A percentile compares a stretch with the other conserved stretches of the same genome.
Evolutionary conservation across 441 rosid species (phyloP).

Genomic region (Brassica hybrid): DNA sequence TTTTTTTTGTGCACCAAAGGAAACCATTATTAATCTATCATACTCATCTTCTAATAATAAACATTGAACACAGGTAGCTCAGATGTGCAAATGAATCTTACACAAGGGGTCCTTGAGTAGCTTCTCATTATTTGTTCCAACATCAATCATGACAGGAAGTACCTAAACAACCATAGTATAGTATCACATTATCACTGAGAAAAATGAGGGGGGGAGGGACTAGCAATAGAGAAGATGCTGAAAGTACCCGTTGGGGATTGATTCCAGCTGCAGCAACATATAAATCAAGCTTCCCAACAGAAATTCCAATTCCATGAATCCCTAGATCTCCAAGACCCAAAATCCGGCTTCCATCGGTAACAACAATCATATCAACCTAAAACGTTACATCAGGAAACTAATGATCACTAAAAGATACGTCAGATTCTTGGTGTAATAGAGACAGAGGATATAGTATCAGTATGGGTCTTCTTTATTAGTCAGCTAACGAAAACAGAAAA

Average conservation of each 20-base stretch:
- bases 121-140: conserved; percentile 97
- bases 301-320: conserved; percentile 96
- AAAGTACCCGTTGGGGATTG: conserved; percentile 92
- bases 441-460: no score
- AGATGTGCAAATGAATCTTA: conserved; percentile 51
- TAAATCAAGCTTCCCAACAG: conserved; percentile 96
- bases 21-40: no score
- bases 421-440: no score
- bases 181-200: not conserved
- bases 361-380: conserved; percentile 65
- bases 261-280: conserved; percentile 99
- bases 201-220: no score
- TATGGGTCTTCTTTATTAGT: no score
- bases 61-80: no score
- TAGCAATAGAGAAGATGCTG: conserved; percentile 11
- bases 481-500: no score
- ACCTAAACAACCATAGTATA: conserved; percentile 58
- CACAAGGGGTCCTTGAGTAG: conserved; percentile 85
- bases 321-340: conserved; percentile 99
- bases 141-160: conserved; percentile 99
- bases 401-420: no score
- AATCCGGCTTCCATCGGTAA: conserved; percentile 99
- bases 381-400: no score
- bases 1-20: not conserved
- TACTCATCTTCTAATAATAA: not conserved